A percentile compares a stretch with the other conserved stretches of the same genome.
Evolutionary conservation across 2,329 filamentous ascomycete species (phyloP).

Genomic region (Didymella sp.): DNA sequence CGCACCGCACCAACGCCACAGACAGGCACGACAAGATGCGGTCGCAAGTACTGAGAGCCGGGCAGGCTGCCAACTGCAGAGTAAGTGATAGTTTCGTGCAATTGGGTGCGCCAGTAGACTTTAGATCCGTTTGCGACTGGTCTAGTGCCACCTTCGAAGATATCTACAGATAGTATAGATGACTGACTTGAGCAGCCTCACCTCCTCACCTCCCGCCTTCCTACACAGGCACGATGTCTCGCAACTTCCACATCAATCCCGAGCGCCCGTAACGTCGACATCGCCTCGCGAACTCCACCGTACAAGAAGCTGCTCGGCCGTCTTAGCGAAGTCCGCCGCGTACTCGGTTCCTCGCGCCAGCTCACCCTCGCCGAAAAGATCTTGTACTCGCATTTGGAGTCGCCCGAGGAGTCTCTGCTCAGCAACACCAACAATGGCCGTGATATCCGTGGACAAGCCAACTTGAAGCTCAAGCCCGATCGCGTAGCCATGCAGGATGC

Average conservation of each 20-base stretch:
- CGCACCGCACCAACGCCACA: constrained; percentile 26
- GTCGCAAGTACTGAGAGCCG: constrained; percentile 42
- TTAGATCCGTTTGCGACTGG: neutral
- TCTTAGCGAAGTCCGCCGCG: constrained; percentile 75
- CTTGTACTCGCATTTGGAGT: constrained; percentile 92
- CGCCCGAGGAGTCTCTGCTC: constrained; percentile 85
- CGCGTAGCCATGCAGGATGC: constrained; percentile 99
- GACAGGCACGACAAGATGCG: constrained; percentile 41
- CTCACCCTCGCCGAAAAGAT: constrained; percentile 98
- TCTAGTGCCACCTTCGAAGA: neutral
- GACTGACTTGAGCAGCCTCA: constrained; percentile 33
- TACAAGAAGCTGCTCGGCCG: constrained; percentile 83
- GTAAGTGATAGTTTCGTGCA: constrained; percentile 29
- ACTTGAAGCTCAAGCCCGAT: constrained; percentile 96
- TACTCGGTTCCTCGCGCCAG: constrained; percentile 68
- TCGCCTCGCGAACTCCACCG: constrained; percentile 70
- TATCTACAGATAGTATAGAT: neutral
- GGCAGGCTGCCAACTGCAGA: constrained; percentile 42
- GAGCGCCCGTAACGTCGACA: constrained; percentile 41
- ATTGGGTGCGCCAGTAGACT: neutral
- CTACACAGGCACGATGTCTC: constrained; percentile 35
- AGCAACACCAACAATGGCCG: constrained; percentile 82
- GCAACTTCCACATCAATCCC: constrained; percentile 43
- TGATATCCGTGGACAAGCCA: constrained; percentile 84
- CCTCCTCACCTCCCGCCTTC: constrained; percentile 29